A percentile compares a stretch with the other conserved stretches of the same genome.
Conservation (phyloP, 202 grass and related monocot genomes). For the Setaria italica region DNA sequence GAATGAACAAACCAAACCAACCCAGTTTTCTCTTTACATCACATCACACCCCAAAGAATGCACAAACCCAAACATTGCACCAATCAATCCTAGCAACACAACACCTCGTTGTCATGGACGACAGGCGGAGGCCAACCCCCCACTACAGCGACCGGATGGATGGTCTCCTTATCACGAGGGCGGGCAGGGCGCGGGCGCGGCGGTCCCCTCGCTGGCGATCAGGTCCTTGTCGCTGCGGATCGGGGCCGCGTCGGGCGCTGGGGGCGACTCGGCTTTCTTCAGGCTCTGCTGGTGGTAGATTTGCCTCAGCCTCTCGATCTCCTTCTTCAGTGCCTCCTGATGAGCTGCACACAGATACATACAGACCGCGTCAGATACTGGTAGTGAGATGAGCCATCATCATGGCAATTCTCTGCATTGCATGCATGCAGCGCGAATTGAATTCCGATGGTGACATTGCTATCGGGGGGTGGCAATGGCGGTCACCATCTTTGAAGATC, state of each 20-base stretch:
- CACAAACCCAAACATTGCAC: constrained; percentile 42
- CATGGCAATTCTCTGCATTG: neutral
- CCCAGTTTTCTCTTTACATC: constrained; percentile 37
- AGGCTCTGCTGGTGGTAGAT: constrained; percentile 80
- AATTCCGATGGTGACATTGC: constrained; percentile 14
- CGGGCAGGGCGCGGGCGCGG: constrained; percentile 34
- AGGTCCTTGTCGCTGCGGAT: constrained; percentile 45
- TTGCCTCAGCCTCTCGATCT: constrained; percentile 82
- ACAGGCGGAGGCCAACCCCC: neutral
- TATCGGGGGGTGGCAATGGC: constrained; percentile 18
- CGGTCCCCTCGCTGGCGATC: constrained; percentile 54
- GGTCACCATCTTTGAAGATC: constrained; percentile 93
- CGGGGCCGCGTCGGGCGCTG: constrained; percentile 7
- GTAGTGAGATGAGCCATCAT: neutral
- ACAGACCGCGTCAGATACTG: neutral
- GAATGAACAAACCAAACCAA: constrained; percentile 50
- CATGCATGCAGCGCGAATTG: neutral
- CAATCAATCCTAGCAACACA: constrained; percentile 50
- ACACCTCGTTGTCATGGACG: constrained; percentile 31
- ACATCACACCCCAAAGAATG: constrained; percentile 41
- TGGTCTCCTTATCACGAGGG: constrained; percentile 47
- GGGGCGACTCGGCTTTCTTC: constrained; percentile 45
- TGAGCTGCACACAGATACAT: constrained; percentile 60
- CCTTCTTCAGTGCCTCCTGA: constrained; percentile 81
- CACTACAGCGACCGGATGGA: constrained; percentile 20